Conservation (phyloP, 2,329 filamentous ascomycete species). For the Drechmeria coniospora region DNA sequence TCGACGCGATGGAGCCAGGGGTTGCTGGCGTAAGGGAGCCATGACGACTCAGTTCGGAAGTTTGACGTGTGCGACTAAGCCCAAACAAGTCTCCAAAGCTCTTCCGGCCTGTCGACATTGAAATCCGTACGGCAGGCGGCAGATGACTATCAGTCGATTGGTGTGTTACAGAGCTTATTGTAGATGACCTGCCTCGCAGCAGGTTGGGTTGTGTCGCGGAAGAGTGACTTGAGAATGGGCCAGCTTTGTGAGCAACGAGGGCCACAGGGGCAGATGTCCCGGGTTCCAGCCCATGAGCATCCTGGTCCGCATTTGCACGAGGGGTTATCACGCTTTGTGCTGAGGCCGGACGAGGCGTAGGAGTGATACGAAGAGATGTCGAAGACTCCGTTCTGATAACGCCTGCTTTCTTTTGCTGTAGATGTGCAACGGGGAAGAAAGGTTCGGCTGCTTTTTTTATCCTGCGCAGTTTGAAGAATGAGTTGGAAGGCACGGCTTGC, state of each 20-base stretch:
- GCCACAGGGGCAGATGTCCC: slow-evolving; percentile 29
- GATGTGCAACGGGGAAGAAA: slow-evolving; percentile 70
- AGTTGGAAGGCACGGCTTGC: slow-evolving; percentile 45
- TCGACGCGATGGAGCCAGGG: slow-evolving; percentile 55
- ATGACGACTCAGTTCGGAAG: slow-evolving; percentile 58
- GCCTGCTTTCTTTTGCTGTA: slow-evolving; percentile 50
- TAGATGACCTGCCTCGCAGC: slow-evolving; percentile 69
- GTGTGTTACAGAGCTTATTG: slow-evolving; percentile 67
- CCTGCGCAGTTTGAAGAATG: slow-evolving; percentile 70
- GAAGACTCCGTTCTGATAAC: slow-evolving; percentile 25
- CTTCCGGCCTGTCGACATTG: slow-evolving; percentile 78
- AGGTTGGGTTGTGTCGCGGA: slow-evolving; percentile 46
- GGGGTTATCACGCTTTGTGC: slow-evolving; percentile 15
- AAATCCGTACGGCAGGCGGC: slow-evolving; percentile 56
- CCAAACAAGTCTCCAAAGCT: slow-evolving; percentile 85
- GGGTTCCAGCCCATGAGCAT: slow-evolving; percentile 5
- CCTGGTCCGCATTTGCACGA: slow-evolving; percentile 9
- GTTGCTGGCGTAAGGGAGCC: slow-evolving; percentile 55
- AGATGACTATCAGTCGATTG: slow-evolving; percentile 57
- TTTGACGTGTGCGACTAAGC: slow-evolving; percentile 63
- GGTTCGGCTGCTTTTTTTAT: slow-evolving; percentile 59
- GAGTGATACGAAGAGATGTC: slow-evolving; percentile 21
- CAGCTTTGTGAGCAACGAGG: slow-evolving; percentile 23
- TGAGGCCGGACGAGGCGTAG: slow-evolving; percentile 20
- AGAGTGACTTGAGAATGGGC: slow-evolving; percentile 45